Base-by-base conservation (phyloP, 129 eudicot species). In the Artemisia argyi region DNA sequence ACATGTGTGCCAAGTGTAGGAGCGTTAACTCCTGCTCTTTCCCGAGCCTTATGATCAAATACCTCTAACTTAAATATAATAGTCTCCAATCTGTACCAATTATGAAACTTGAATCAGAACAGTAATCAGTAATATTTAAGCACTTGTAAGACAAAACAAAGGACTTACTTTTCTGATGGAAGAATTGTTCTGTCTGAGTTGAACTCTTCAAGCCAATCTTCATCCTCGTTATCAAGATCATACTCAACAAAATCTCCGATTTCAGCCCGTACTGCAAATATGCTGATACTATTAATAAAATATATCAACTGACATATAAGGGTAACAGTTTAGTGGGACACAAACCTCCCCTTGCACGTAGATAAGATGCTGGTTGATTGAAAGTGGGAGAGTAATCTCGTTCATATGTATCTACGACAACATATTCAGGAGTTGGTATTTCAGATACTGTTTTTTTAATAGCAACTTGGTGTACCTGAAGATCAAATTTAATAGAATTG, bases 221-320 rank as follows among this genome's bases (percentile, higher is more conserved):
- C 98, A 80, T 92, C 98, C 81, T 92, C 98, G 46, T 85, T 92
- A 82, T 92, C 98, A 67, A 92, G 96, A 79, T 92, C 98, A 82
- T 89, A 89, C 87, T 92, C 98, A 32, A 92, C 84, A 71, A 92
- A 87, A 48, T 92, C 98, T 76, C 98, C 98, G 61, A 92, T 79
- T 78, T 89, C 98, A 47, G 95, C 91, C 50, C 98, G 86, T 20
- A 88, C 98, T 92, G 82, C 26, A 78, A 61, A 64, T 47, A 60
- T 51, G 46, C 19, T 16, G 58, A 68, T 70, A 69, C 13, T 58
- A 47, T 77, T 12, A 46, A 55, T 5, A 59, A 60, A 50, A 13
- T 3, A 73, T 28, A 71, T 47, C 14, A 64, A 50, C 14, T 47
- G 35, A 68, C 26, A 66, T 44, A n/a, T 32, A 5, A 2, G 13